These are phyloP conservation scores for Mediolabrus comicus DNA, from an alignment of 108 stramenopile genomes.

Conservation along the genomic window DNA sequence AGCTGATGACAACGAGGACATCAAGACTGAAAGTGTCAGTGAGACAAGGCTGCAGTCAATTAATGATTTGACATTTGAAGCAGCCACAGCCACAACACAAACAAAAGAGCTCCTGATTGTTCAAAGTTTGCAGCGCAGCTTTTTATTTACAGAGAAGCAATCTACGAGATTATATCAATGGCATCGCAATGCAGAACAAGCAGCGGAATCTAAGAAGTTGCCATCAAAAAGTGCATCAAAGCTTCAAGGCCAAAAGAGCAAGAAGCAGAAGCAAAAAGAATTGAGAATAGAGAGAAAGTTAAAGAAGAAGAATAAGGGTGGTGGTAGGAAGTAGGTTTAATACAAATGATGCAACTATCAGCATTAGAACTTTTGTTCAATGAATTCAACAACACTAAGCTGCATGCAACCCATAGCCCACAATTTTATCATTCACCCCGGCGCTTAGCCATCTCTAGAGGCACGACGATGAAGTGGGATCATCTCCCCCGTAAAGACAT, in stretches of 20 bases:
- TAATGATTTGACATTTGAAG: background rate
- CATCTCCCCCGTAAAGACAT: slow-evolving; percentile 85
- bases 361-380: background rate
- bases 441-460: background rate
- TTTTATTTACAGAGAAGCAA: slow-evolving; percentile 67
- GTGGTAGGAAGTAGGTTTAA: background rate
- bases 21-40: background rate
- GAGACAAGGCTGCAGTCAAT: too few relatives aligned
- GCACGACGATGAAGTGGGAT: background rate
- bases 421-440: background rate
- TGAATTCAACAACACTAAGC: background rate
- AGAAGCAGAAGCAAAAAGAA: slow-evolving; percentile 48
- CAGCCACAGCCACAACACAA: background rate
- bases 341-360: background rate
- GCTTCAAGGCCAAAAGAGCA: slow-evolving; percentile 54
- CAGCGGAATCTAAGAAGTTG: slow-evolving; percentile 42
- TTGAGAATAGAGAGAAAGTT: slow-evolving; percentile 37
- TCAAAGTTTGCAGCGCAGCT: slow-evolving; percentile 8
- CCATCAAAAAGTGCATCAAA: slow-evolving; percentile 61
- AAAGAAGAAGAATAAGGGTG: slow-evolving; percentile 33
- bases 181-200: slow-evolving; percentile 62
- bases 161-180: slow-evolving; percentile 52
- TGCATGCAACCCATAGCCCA: background rate
- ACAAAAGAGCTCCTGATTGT: slow-evolving; percentile 4
- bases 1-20: background rate